Percentiles rank a stretch among this genome's conserved stretches.
These are phyloP conservation scores for Dactylellina haptotyla DNA, from an alignment of 2,329 filamentous ascomycete species.

Conservation along the genomic window DNA sequence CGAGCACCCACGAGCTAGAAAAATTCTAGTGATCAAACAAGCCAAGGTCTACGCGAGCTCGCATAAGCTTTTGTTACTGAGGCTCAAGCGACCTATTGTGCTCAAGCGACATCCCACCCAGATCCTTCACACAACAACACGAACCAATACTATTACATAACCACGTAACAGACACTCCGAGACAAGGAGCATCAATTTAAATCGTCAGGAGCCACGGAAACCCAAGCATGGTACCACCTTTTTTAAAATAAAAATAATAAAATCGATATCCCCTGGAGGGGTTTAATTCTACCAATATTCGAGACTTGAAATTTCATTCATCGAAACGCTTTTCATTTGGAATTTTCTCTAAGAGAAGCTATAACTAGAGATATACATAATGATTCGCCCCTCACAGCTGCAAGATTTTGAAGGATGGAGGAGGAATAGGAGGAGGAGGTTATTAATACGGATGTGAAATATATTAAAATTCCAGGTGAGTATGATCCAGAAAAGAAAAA, in stretches of 20 bases:
- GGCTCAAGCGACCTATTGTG: no score
- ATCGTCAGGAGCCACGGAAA: no score
- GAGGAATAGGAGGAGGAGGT: not conserved
- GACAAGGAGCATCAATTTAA: no score
- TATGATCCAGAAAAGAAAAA: constrained; percentile 33
- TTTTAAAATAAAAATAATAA: no score
- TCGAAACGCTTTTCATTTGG: constrained; percentile 14
- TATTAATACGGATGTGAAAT: constrained; percentile 25
- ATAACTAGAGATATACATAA: constrained; percentile 14
- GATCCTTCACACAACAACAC: not conserved
- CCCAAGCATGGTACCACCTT: no score
- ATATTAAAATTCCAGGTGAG: constrained; percentile 25
- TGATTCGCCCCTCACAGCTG: not conserved
- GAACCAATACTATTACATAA: not conserved
- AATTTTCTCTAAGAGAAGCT: not conserved
- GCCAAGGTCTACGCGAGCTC: no score
- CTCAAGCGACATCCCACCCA: not conserved
- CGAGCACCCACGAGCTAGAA: no score
- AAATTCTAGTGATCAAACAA: no score
- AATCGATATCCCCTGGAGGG: no score
- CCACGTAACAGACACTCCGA: not conserved
- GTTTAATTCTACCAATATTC: not conserved
- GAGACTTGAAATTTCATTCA: not conserved
- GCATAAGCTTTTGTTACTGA: no score
- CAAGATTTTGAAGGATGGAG: not conserved